These are phyloP conservation scores for Calonectria ilicicola DNA, from an alignment of 2,329 filamentous ascomycete genomes.

Conservation along the genomic window DNA sequence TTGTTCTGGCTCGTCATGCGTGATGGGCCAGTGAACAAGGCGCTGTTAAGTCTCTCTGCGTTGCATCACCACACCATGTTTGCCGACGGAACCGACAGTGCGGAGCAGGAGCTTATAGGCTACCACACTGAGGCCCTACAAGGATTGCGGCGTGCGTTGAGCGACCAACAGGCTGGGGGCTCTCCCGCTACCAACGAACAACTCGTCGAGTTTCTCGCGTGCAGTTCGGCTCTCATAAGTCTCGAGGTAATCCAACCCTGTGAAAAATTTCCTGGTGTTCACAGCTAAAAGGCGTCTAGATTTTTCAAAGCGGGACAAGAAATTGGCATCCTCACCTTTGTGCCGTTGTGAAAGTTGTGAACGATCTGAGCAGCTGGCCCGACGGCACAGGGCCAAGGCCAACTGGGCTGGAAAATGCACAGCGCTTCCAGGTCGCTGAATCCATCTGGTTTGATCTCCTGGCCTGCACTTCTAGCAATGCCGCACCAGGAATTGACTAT, in stretches of 20 bases:
- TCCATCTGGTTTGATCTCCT: slow-evolving; percentile 39
- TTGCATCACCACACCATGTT: slow-evolving; percentile 41
- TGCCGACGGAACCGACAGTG: slow-evolving; percentile 27
- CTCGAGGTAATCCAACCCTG: slow-evolving; percentile 34
- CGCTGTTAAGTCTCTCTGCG: slow-evolving; percentile 41
- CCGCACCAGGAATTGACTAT: slow-evolving; percentile 15
- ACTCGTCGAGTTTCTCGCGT: slow-evolving; percentile 41
- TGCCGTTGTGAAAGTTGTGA: slow-evolving; percentile 31
- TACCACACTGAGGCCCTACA: slow-evolving; percentile 44
- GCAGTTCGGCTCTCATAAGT: slow-evolving; percentile 41
- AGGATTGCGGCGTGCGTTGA: slow-evolving; percentile 35
- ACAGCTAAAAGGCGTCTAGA: background rate
- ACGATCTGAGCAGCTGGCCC: slow-evolving; percentile 10
- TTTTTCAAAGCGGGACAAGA: slow-evolving; percentile 31
- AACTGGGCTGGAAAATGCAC: background rate
- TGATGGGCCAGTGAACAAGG: slow-evolving; percentile 39
- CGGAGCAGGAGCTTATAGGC: slow-evolving; percentile 34
- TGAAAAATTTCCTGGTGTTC: background rate
- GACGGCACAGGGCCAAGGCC: background rate
- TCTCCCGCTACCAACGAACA: slow-evolving; percentile 31
- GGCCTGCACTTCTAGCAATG: slow-evolving; percentile 22
- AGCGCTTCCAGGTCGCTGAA: slow-evolving; percentile 31
- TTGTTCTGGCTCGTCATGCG: slow-evolving; percentile 38
- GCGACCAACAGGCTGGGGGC: slow-evolving; percentile 13
- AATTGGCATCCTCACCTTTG: slow-evolving; percentile 36